Evolutionary conservation across 176 grass and related monocot species (phyloP), one percentile per base, ranked within the genome.

Genomic region (Oryza punctata): DNA sequence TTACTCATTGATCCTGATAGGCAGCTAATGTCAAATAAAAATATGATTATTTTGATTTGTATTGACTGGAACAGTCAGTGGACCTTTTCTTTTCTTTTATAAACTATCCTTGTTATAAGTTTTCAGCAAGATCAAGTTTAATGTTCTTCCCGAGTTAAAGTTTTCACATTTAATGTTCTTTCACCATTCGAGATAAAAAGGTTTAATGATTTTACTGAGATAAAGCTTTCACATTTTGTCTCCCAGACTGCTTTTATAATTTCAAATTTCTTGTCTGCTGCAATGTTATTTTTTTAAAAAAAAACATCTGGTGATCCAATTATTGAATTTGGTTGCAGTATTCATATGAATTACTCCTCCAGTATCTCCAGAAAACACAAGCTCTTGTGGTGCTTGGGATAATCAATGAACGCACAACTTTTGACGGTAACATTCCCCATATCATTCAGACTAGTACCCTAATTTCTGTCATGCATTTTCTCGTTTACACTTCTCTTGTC

Each of bases 351-450:
- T 88, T 98, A 25, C 93, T 98, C 67, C 54, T 98, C 16, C 96
- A 95, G 72, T 98, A 90, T 88, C 91, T 98, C 86, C 96, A 91
- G 73, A 95, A 95, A 88, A 93, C 89, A 64, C 93, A 95, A 90
- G 94, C 92, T 70, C 60, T 89, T 88, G 89, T 82, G 21, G 88
- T 95, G 77, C 93, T 93, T 80, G 93, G 96, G 86, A 87, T 98
- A 83, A 93, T 95, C 45, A 95, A 94, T 87, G 93, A 95, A 63
- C 91, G 75, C 45, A 81, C 95, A 90, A 94, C 91, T 82, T 98
- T 95, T 90, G 96, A 98, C 90, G 96, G 96, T 98, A 81, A 23
- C 16, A 45, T 73, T 75, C 43, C 13, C 38, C 65, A 75, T 63
- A 38, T 44, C 64, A 45, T 79, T 81, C 41, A 54, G 50, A 30